Evolutionary conservation across 495 filamentous ascomycete species (phyloP).

Genomic region (Parathielavia hyrcaniae): DNA sequence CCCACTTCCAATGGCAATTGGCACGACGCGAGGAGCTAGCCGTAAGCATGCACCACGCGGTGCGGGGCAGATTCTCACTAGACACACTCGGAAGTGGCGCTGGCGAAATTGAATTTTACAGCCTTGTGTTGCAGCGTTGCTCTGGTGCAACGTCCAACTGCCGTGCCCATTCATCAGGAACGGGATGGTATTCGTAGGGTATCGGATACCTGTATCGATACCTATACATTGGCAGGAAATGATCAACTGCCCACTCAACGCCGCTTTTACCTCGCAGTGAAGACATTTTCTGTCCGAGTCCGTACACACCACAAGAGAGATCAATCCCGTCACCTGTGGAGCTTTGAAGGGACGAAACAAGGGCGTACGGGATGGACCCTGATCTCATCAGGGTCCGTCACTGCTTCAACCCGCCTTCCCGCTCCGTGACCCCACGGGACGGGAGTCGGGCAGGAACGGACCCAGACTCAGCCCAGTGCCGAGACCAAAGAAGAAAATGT

Average conservation of each 20-base stretch:
- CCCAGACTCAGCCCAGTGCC: constrained; percentile 10
- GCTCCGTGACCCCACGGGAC: constrained; percentile 7
- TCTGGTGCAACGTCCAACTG: constrained; percentile 13
- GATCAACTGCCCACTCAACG: too few relatives aligned
- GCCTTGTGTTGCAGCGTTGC: neutral
- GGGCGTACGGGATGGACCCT: constrained; percentile 6
- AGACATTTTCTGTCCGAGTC: too few relatives aligned
- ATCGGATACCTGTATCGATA: neutral
- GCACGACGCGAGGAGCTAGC: neutral
- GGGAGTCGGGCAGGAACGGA: constrained; percentile 9
- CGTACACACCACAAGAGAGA: too few relatives aligned
- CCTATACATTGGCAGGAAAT: too few relatives aligned
- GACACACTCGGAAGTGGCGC: constrained; percentile 6
- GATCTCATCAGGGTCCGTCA: neutral
- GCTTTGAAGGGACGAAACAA: too few relatives aligned
- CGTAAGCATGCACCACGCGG: neutral
- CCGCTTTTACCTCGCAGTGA: too few relatives aligned
- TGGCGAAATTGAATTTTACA: constrained; percentile 8
- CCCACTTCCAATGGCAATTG: neutral
- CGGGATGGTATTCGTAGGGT: neutral
- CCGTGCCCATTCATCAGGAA: constrained; percentile 1
- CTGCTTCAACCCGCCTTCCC: constrained; percentile 4
- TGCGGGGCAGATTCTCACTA: neutral
- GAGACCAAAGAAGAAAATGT: neutral
- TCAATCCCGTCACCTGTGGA: too few relatives aligned